A percentile compares a stretch with the other conserved stretches of the same genome.
phyloP scores from a whole-genome alignment of 768 basidiomycete species.

The Neoboletus magnificus region DNA sequence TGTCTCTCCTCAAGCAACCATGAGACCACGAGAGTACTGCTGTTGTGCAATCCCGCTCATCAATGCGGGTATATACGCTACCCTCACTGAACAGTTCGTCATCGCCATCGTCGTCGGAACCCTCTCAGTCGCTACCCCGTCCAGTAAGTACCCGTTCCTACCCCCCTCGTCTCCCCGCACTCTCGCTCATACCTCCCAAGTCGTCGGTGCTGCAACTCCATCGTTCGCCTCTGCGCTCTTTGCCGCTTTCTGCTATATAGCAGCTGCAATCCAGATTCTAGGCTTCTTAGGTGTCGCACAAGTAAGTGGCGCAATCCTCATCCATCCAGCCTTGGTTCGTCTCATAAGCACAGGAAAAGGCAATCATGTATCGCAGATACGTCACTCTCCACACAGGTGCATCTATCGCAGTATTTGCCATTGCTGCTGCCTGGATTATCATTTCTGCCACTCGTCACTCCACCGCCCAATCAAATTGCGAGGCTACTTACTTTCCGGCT shows the following conservation, averaged over 20 bases:
- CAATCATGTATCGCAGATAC: slow-evolving; percentile 64
- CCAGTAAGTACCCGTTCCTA: slow-evolving; percentile 50
- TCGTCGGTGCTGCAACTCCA: slow-evolving; percentile 85
- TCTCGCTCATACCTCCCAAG: slow-evolving; percentile 36
- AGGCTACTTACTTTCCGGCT: slow-evolving; percentile 50
- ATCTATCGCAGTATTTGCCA: slow-evolving; percentile 60
- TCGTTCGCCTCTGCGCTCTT: slow-evolving; percentile 72
- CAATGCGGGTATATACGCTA: slow-evolving; percentile 85
- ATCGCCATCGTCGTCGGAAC: slow-evolving; percentile 65
- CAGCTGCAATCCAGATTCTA: slow-evolving; percentile 71
- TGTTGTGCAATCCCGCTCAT: slow-evolving; percentile 90
- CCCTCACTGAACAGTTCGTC: slow-evolving; percentile 73
- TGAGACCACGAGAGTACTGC: slow-evolving; percentile 85
- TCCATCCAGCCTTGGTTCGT: not conserved
- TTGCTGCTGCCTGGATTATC: slow-evolving; percentile 78
- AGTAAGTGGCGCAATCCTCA: slow-evolving; percentile 37
- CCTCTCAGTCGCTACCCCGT: slow-evolving; percentile 71
- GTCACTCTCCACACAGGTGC: slow-evolving; percentile 59
- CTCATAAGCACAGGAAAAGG: slow-evolving; percentile 54
- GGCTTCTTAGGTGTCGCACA: slow-evolving; percentile 83
- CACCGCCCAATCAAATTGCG: slow-evolving; percentile 66
- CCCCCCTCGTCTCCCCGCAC: not conserved
- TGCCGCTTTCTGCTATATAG: slow-evolving; percentile 70
- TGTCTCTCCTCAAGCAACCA: slow-evolving; percentile 22
- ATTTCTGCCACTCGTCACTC: slow-evolving; percentile 76